A percentile compares a stretch with the other conserved stretches of the same genome.
phyloP scores from a whole-genome alignment of 1,284 basidiomycete species.

The Peniophora sp. region DNA sequence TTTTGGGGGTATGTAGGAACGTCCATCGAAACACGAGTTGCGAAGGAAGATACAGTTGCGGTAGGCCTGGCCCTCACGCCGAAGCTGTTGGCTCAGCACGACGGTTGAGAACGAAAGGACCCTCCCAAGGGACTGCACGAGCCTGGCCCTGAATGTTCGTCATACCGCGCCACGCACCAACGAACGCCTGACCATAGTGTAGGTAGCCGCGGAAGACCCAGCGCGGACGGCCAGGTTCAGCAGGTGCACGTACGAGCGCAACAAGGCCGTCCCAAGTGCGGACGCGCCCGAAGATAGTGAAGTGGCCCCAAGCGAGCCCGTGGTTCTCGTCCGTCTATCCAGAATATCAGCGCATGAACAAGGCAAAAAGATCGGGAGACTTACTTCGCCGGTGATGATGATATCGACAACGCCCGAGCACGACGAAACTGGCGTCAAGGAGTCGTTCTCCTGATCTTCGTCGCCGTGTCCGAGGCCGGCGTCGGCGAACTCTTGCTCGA shows the following conservation, averaged over 20 bases:
- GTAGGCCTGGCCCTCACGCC: no score
- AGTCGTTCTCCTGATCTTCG: constrained; percentile 8
- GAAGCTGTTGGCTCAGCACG: constrained; percentile 1
- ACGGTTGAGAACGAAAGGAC: constrained; percentile 33
- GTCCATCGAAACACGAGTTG: no score
- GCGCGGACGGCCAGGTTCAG: constrained; percentile 24
- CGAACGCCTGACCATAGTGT: constrained; percentile 53
- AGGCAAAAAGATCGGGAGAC: constrained; percentile 9
- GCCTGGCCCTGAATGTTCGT: constrained; percentile 25
- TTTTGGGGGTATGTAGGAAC: no score
- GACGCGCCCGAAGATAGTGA: constrained; percentile 55
- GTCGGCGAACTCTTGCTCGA: constrained; percentile 13
- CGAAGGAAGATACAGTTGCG: no score
- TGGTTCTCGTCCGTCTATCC: constrained; percentile 45
- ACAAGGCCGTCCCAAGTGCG: constrained; percentile 63
- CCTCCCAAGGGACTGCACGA: constrained; percentile 35
- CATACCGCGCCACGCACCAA: constrained; percentile 57
- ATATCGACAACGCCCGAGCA: constrained; percentile 52
- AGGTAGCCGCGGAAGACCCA: constrained; percentile 66
- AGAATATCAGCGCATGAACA: constrained; percentile 4
- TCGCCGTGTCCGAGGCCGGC: constrained; percentile 8
- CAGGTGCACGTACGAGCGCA: constrained; percentile 46
- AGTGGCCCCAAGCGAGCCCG: constrained; percentile 52
- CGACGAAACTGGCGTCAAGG: constrained; percentile 13
- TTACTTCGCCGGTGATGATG: constrained; percentile 47